Percentiles rank a stretch among this genome's conserved stretches.
Conservation (phyloP, 441 rosid species). For the Euphorbia celastroides region DNA sequence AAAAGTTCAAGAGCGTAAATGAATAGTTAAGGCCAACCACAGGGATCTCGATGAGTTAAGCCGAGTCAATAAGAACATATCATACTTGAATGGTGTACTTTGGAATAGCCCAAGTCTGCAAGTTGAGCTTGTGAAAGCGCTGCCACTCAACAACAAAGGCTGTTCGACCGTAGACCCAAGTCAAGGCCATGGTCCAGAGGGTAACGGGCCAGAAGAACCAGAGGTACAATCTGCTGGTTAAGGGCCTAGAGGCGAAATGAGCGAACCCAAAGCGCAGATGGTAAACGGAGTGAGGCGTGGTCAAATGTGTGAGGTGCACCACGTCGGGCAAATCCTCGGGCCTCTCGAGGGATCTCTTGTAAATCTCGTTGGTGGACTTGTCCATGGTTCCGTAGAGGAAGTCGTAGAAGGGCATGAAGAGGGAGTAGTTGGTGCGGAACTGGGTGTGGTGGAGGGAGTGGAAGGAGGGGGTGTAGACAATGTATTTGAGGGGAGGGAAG, state of each 20-base stretch:
- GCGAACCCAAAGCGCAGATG: slow-evolving; percentile 43
- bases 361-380: slow-evolving; percentile 26
- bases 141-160: slow-evolving; percentile 43
- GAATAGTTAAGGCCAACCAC: too few species aligned
- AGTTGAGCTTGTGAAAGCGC: slow-evolving; percentile 31
- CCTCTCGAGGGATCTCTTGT: slow-evolving; percentile 27
- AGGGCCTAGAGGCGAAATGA: slow-evolving; percentile 39
- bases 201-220: slow-evolving; percentile 49
- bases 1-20: too few species aligned
- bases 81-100: slow-evolving; percentile 53
- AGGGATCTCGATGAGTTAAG: too few species aligned
- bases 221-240: slow-evolving; percentile 28
- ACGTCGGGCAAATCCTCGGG: slow-evolving; percentile 41
- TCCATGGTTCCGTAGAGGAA: slow-evolving; percentile 43
- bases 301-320: slow-evolving; percentile 49
- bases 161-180: slow-evolving; percentile 30
- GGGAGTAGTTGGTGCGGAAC: slow-evolving; percentile 45
- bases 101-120: slow-evolving; percentile 72
- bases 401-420: slow-evolving; percentile 60
- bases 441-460: slow-evolving; percentile 66
- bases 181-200: slow-evolving; percentile 22
- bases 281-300: slow-evolving; percentile 40
- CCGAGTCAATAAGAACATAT: background rate
- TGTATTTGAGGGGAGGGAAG: slow-evolving; percentile 70
- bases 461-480: slow-evolving; percentile 73